Conservation (phyloP, 2,329 filamentous ascomycete species). For the Cordyceps militaris region DNA sequence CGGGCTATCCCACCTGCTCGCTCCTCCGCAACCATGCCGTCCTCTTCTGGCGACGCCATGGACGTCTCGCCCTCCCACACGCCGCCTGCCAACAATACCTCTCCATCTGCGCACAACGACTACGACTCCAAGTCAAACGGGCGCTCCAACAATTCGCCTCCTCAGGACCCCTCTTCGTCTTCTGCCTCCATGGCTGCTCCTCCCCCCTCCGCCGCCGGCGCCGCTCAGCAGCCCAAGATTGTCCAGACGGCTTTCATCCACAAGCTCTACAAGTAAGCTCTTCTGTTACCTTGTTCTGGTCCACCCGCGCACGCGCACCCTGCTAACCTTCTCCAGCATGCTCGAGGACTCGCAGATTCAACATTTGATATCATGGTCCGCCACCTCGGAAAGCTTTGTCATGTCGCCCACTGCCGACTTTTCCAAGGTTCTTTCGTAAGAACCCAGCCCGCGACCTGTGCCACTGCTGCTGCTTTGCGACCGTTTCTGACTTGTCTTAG, state of each 20-base stretch:
- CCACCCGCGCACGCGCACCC: not conserved
- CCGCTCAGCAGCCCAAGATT: slow-evolving; percentile 89
- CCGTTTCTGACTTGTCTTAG: slow-evolving; percentile 37
- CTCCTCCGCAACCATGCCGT: slow-evolving; percentile 52
- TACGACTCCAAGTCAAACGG: slow-evolving; percentile 30
- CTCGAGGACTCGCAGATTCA: slow-evolving; percentile 88
- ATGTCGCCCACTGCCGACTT: slow-evolving; percentile 98
- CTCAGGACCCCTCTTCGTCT: slow-evolving; percentile 28
- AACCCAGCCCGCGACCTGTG: slow-evolving; percentile 20
- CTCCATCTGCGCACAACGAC: slow-evolving; percentile 38
- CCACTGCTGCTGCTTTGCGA: slow-evolving; percentile 15
- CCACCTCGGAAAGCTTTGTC: slow-evolving; percentile 90
- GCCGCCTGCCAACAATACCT: slow-evolving; percentile 41
- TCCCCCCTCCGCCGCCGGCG: slow-evolving; percentile 54
- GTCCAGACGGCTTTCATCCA: slow-evolving; percentile 98
- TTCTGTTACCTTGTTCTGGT: too few species aligned
- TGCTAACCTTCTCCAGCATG: slow-evolving; percentile 59
- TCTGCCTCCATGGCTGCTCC: slow-evolving; percentile 44
- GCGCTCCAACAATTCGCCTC: slow-evolving; percentile 30
- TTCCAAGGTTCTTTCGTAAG: slow-evolving; percentile 93
- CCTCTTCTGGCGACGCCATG: slow-evolving; percentile 53
- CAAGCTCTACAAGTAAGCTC: slow-evolving; percentile 91
- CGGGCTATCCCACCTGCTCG: slow-evolving; percentile 49
- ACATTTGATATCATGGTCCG: slow-evolving; percentile 95
- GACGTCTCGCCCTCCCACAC: slow-evolving; percentile 36